Evolutionary conservation across 192 early-diverging fungal genomes (phyloP), one percentile per base, ranked within the genome.

Genomic region (Backusella mclennaniae): DNA sequence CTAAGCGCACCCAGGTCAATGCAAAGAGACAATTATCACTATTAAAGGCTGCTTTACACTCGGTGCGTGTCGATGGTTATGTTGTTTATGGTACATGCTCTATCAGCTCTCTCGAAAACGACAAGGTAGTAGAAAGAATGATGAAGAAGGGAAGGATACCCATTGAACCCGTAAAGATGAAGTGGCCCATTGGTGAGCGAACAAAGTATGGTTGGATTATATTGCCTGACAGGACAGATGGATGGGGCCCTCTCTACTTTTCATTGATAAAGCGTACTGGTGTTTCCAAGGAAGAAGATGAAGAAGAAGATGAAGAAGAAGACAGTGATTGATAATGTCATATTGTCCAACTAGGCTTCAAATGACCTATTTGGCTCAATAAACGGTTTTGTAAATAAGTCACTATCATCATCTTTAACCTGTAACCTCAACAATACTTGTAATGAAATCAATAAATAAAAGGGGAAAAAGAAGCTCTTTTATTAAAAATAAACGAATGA

Each of bases 201-300:
- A 88, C 87, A 17, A 76, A 81, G 41, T 76, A 76, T 71, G 88
- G 88, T 19, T 88, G 87, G 85, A 87, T 89, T 59, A 73, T 85
- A 9, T 69, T 88, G 36, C 88, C 88, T 8, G 88, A 89, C 72
- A 76, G 53, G n/a, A 41, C 68, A 7, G 87, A 82, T 46, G 79
- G 88, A 4, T 88, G 85, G 87, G 88, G 88, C 7, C 88, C 88
- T 33, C 70, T 89, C n/a, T 89, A 81, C 71, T 88, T 89, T 79
- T 73, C 77, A 26, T 74, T 87, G n/a, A n/a, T 85, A 31, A 82
- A 77, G 72, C 66, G 77, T 31, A 69, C 75, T 31, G 77, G 74
- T 56, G 49, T 35, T 0, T 69, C 63, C 14, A 71, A 72, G 38
- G 73, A 63, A 38, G 14, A 35, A 2, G 14, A 15, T 1, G 52